Base-by-base conservation (phyloP, 352 stramenopile genomes). In the Globisporangium ultimum region DNA sequence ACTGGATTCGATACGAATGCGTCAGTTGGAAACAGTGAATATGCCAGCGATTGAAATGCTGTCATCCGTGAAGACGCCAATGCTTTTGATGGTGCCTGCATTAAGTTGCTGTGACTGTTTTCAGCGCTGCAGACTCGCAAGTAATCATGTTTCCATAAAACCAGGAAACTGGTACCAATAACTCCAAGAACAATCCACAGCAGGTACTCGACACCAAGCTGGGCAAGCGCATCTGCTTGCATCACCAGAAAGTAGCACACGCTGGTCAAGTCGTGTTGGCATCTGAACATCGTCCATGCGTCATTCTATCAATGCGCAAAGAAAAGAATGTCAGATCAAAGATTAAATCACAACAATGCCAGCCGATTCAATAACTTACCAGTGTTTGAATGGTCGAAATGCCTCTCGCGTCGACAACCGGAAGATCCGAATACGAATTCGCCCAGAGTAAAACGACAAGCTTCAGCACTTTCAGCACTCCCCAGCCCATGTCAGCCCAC, bases 371-470 rank as follows among this genome's bases (percentile, higher is more conserved):
- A 8, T 1, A 12, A 42, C 60, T 45, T 57, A 66, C 76, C 54
- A 77, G 60, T 5, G 55, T 72, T 28, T 79, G 73, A 36, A 80
- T 73, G 14, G 74, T 66, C 10, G 70, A 64, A 36, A 79, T 66
- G 21, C 74, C 80, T 32, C 78, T 72, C n/a, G 87, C 80, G 43
- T 90, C 80, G 21, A 90, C 60, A 24, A 70, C 64, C 3, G 69
- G 63, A 41, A 90, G 58, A 36, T 76, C 69, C 15, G 72, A 75
- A 50, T 86, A 90, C 46, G 80, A 90, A 48, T 90, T 76, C 0
- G 76, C 86, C 34, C 87, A 70, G 21, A 90, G 58, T 11, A 63
- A 59, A 28, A 76, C 55, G 28, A 66, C 54, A n/a, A 84, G 58
- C 55, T 80, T 69, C 28, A 64, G 47, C 28, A 70, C 53, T 18